Evolutionary conservation across 2,329 filamentous ascomycete genomes (phyloP).

Genomic region (Cytospora piceae): DNA sequence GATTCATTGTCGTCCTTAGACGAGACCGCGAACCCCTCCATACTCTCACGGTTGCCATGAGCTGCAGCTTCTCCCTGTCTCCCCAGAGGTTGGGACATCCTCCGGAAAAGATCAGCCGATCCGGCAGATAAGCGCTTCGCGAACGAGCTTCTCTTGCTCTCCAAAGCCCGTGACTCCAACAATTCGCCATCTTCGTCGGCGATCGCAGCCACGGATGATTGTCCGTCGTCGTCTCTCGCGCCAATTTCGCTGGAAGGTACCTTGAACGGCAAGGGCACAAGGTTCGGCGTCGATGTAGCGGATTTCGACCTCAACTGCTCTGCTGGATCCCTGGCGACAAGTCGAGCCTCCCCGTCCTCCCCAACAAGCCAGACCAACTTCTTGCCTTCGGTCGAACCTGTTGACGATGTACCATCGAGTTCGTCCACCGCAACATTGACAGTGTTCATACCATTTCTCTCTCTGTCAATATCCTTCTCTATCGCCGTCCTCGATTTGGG

Average conservation of each 20-base stretch:
- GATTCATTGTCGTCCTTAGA: constrained; percentile 54
- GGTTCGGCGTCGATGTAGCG: constrained; percentile 51
- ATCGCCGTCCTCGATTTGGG: constrained; percentile 40
- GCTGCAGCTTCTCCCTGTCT: constrained; percentile 35
- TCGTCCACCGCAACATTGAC: constrained; percentile 59
- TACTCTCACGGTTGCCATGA: constrained; percentile 41
- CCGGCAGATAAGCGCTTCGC: constrained; percentile 54
- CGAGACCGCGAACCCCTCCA: constrained; percentile 48
- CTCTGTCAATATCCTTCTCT: constrained; percentile 48
- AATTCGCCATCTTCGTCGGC: constrained; percentile 63
- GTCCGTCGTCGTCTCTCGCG: constrained; percentile 50
- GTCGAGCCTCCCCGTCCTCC: constrained; percentile 39
- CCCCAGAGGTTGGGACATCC: constrained; percentile 43
- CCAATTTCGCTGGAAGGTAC: constrained; percentile 49
- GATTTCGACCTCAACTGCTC: constrained; percentile 39
- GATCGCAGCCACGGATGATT: constrained; percentile 72
- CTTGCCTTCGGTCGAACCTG: constrained; percentile 37
- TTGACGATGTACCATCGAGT: constrained; percentile 34
- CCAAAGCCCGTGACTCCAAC: constrained; percentile 30
- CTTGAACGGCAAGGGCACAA: constrained; percentile 69
- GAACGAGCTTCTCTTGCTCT: constrained; percentile 43
- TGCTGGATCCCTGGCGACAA: constrained; percentile 36
- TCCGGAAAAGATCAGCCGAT: constrained; percentile 50
- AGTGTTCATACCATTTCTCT: constrained; percentile 53
- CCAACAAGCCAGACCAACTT: constrained; percentile 42